Base-by-base conservation (phyloP, 345 rosid genomes). In the Brassica carinata region DNA sequence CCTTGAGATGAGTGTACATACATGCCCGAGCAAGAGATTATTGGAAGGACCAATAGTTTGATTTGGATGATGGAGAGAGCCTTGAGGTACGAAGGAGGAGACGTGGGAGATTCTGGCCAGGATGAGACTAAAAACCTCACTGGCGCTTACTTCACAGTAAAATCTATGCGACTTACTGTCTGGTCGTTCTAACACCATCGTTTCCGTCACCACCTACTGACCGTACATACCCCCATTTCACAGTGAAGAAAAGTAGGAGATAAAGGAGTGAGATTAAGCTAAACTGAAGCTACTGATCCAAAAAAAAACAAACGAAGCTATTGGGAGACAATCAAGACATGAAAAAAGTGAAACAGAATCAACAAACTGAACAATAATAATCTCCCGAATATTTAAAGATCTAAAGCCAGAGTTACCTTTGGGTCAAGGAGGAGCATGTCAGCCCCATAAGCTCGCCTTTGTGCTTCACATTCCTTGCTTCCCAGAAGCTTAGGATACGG, bases 11-110 rank as follows among this genome's bases (percentile, higher is more conserved):
- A 81, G 73, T 2, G 80, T 71, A 33, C 76, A 81, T 33, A 81
- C 84, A n/a, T n/a, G n/a, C n/a, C n/a, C n/a, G n/a, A n/a, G n/a
- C n/a, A n/a, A n/a, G n/a, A n/a, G n/a, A n/a, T n/a, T n/a, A n/a
- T n/a, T n/a, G n/a, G n/a, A n/a, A n/a, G n/a, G n/a, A n/a, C n/a
- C n/a, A n/a, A n/a, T n/a, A n/a, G n/a, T n/a, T n/a, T n/a, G n/a
- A n/a, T n/a, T n/a, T n/a, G n/a, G n/a, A n/a, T n/a, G n/a, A 76
- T 76, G 81, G 48, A 81, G 81, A 66, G 84, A 81, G n/a, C 84
- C 84, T 77, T 76, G 40, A 71, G 84, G 69, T 40, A 81, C 77
- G 80, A 68, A 26, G 40, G 83, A 81, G 11, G 83, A 81, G 8
- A 81, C 8, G 15, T 75, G 63, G 74, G 83, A 55, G 80, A 80